phyloP scores from a whole-genome alignment of 305 asterid genomes.

The Fraxinus xanthoxyloides region DNA sequence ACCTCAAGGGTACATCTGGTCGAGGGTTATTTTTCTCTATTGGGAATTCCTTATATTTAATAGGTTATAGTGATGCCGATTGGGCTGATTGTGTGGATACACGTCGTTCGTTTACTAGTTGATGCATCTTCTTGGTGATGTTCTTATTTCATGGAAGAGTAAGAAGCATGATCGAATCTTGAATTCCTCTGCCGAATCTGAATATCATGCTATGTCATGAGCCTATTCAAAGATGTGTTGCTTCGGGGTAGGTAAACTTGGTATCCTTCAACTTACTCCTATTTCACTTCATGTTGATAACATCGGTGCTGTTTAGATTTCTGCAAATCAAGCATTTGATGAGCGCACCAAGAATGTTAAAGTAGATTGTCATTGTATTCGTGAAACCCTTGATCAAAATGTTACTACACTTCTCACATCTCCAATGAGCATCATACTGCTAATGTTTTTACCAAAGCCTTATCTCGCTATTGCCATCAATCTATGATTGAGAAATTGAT shows the following conservation, averaged over 20 bases:
- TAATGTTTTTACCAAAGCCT: too few relatives aligned
- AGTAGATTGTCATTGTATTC: too few relatives aligned
- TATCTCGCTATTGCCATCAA: too few relatives aligned
- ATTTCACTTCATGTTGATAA: neutral
- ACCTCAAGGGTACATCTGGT: neutral
- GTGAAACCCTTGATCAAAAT: too few relatives aligned
- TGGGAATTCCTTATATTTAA: neutral
- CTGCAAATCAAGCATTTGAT: neutral
- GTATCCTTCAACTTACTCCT: neutral
- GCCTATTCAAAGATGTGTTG: too few relatives aligned
- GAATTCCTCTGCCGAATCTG: too few relatives aligned
- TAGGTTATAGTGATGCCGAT: neutral
- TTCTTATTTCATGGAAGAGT: neutral
- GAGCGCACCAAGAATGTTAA: too few relatives aligned
- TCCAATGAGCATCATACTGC: too few relatives aligned
- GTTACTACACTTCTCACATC: too few relatives aligned
- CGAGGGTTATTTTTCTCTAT: neutral
- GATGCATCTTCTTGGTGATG: neutral
- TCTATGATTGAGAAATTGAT: too few relatives aligned
- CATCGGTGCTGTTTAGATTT: neutral
- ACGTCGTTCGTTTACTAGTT: neutral
- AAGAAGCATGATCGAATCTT: neutral
- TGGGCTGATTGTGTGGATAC: neutral
- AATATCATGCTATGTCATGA: too few relatives aligned
- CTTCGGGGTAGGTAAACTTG: too few relatives aligned